Evolutionary conservation across 768 basidiomycete species (phyloP).

Genomic region (Collybiopsis luxurians): DNA sequence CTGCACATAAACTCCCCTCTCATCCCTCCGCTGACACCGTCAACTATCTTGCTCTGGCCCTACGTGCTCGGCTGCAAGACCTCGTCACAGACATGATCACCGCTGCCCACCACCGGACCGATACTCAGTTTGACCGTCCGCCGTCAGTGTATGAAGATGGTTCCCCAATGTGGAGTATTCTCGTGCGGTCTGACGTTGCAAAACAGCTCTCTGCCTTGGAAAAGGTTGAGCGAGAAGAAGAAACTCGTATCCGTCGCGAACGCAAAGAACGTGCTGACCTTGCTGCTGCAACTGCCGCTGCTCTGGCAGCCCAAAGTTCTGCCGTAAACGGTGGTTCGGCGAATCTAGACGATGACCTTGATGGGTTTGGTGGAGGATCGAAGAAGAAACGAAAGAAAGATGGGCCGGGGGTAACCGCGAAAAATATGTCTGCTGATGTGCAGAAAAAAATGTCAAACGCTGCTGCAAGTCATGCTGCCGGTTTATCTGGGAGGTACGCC

Average conservation of each 20-base stretch:
- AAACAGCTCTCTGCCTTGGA: slow-evolving; percentile 79
- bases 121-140: slow-evolving; percentile 65
- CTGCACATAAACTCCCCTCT: slow-evolving; percentile 57
- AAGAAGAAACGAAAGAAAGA: slow-evolving; percentile 86
- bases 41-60: slow-evolving; percentile 76
- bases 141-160: slow-evolving; percentile 65
- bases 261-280: slow-evolving; percentile 75
- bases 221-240: slow-evolving; percentile 80
- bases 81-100: slow-evolving; percentile 65
- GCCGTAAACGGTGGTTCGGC: slow-evolving; percentile 30
- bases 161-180: slow-evolving; percentile 80
- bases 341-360: slow-evolving; percentile 32
- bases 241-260: slow-evolving; percentile 69
- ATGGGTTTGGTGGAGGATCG: slow-evolving; percentile 42
- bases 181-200: slow-evolving; percentile 73
- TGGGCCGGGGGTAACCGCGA: slow-evolving; percentile 78
- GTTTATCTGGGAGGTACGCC: slow-evolving; percentile 75
- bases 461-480: slow-evolving; percentile 87
- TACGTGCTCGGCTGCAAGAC: slow-evolving; percentile 71
- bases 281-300: slow-evolving; percentile 67
- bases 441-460: slow-evolving; percentile 91
- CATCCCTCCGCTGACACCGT: slow-evolving; percentile 65
- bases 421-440: slow-evolving; percentile 91
- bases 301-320: slow-evolving; percentile 54
- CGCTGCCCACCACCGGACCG: slow-evolving; percentile 66